Percentiles rank a stretch among this genome's conserved stretches.
Conservation (phyloP, 2,329 filamentous ascomycete species). For the Exophiala alcalophila region DNA sequence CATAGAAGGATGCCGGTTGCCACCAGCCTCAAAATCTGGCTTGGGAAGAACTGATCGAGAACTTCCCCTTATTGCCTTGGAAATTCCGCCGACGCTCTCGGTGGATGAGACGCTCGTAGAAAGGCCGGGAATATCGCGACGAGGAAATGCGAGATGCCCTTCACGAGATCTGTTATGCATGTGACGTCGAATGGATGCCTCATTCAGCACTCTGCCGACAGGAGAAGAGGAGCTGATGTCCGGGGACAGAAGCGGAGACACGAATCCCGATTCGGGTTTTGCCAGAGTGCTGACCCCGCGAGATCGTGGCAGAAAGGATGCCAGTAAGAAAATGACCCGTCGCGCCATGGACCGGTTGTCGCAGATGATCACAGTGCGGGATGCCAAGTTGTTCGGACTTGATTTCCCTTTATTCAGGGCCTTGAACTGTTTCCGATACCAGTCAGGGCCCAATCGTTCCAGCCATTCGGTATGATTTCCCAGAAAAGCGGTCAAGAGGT, state of each 20-base stretch:
- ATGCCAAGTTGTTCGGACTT: constrained; percentile 49
- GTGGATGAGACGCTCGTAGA: constrained; percentile 47
- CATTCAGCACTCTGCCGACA: constrained; percentile 5
- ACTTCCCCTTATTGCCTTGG: constrained; percentile 8
- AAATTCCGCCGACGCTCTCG: constrained; percentile 36
- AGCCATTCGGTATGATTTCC: constrained; percentile 62
- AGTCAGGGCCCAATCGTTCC: constrained; percentile 52
- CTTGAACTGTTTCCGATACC: constrained; percentile 51
- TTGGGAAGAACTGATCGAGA: constrained; percentile 10
- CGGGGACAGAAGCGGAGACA: constrained; percentile 24
- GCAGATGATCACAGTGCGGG: constrained; percentile 57
- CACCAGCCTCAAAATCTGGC: not conserved
- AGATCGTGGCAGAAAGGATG: constrained; percentile 53
- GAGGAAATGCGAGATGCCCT: constrained; percentile 11
- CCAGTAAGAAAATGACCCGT: constrained; percentile 56
- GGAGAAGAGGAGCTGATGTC: constrained; percentile 21
- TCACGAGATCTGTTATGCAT: constrained; percentile 17
- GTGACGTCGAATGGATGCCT: constrained; percentile 18
- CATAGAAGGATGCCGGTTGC: constrained; percentile 34
- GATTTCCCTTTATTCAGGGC: constrained; percentile 49
- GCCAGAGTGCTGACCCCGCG: constrained; percentile 14
- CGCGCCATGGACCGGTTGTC: constrained; percentile 59
- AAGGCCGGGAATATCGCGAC: constrained; percentile 19
- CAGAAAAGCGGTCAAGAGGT: constrained; percentile 57
- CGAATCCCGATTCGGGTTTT: constrained; percentile 15